A percentile compares a stretch with the other conserved stretches of the same genome.
phyloP scores from a whole-genome alignment of 2,329 filamentous ascomycete genomes.

The Atkinsonella texensis region DNA sequence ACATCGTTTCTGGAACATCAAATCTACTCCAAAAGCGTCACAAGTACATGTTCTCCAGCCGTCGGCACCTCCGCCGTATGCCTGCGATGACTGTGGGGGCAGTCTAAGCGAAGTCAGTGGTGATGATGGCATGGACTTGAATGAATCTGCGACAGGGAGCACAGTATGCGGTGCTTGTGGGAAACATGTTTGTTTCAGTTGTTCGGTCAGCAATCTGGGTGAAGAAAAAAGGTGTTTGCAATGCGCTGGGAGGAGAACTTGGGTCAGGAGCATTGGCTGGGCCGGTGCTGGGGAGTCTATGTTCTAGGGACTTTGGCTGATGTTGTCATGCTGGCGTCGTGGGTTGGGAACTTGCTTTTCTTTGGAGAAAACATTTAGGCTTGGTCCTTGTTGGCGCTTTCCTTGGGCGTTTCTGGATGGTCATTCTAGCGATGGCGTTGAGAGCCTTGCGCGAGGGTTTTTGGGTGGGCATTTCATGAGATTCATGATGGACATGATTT shows the following conservation, averaged over 20 bases:
- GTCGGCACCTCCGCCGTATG: slow-evolving; percentile 14
- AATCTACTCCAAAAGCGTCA: slow-evolving; percentile 14
- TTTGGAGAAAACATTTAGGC: background rate
- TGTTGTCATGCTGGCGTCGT: background rate
- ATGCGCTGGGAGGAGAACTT: slow-evolving; percentile 32
- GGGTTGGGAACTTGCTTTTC: background rate
- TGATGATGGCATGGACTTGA: slow-evolving; percentile 28
- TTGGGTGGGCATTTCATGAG: too few species aligned
- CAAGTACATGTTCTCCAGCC: background rate
- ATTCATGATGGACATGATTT: too few species aligned
- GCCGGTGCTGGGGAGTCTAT: slow-evolving; percentile 10
- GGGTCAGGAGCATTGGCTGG: slow-evolving; percentile 11
- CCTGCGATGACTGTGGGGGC: slow-evolving; percentile 43
- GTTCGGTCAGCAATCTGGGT: slow-evolving; percentile 46
- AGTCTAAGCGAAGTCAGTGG: slow-evolving; percentile 12
- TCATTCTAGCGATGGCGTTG: background rate
- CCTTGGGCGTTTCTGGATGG: background rate
- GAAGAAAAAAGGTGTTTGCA: slow-evolving; percentile 39
- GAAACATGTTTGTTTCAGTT: slow-evolving; percentile 46
- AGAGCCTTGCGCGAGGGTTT: background rate
- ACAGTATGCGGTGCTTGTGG: slow-evolving; percentile 36
- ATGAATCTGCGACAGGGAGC: slow-evolving; percentile 15
- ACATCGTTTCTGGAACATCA: slow-evolving; percentile 50
- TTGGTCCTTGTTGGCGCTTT: background rate
- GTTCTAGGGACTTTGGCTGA: slow-evolving; percentile 8